Evolutionary conservation across 2,329 filamentous ascomycete species (phyloP).

Genomic region (Ustulina deusta): DNA sequence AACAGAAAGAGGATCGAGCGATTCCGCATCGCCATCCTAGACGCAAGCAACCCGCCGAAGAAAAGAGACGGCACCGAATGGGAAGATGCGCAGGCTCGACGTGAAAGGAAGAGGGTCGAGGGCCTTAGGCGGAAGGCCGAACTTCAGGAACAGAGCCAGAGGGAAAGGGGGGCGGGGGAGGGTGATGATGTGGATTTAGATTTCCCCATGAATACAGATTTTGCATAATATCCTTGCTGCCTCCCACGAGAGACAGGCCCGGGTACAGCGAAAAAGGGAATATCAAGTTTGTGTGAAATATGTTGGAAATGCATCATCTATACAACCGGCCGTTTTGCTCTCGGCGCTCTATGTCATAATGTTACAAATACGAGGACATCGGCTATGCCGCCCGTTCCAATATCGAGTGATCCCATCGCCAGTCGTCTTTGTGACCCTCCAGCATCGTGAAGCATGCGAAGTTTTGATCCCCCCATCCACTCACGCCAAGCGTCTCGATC

Average conservation of each 20-base stretch:
- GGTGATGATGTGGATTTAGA: slow-evolving; percentile 40
- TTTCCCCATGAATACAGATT: slow-evolving; percentile 43
- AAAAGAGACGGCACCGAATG: slow-evolving; percentile 59
- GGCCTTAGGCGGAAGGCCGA: slow-evolving; percentile 66
- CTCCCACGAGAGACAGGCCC: not conserved
- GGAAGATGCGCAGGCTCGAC: slow-evolving; percentile 66
- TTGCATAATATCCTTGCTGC: slow-evolving; percentile 41
- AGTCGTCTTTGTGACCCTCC: not conserved
- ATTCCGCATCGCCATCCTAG: slow-evolving; percentile 67
- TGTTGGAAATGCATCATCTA: slow-evolving; percentile 42
- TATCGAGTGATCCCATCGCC: slow-evolving; percentile 16
- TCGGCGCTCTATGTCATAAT: slow-evolving; percentile 49
- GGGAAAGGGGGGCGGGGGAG: slow-evolving; percentile 30
- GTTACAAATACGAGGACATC: slow-evolving; percentile 46
- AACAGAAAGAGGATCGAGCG: slow-evolving; percentile 76
- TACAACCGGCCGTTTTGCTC: slow-evolving; percentile 41
- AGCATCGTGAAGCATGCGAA: slow-evolving; percentile 11
- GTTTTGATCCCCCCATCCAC: slow-evolving; percentile 1
- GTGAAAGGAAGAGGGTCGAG: slow-evolving; percentile 68
- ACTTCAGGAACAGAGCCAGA: slow-evolving; percentile 46
- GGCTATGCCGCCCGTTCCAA: slow-evolving; percentile 21
- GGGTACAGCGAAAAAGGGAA: not conserved
- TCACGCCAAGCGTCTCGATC: slow-evolving; percentile 4
- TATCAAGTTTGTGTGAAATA: slow-evolving; percentile 8
- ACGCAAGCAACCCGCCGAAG: slow-evolving; percentile 47